Percentiles rank a stretch among this genome's conserved stretches.
These are phyloP conservation scores for Clathrus columnatus DNA, from an alignment of 768 basidiomycete species.

Conservation along the genomic window DNA sequence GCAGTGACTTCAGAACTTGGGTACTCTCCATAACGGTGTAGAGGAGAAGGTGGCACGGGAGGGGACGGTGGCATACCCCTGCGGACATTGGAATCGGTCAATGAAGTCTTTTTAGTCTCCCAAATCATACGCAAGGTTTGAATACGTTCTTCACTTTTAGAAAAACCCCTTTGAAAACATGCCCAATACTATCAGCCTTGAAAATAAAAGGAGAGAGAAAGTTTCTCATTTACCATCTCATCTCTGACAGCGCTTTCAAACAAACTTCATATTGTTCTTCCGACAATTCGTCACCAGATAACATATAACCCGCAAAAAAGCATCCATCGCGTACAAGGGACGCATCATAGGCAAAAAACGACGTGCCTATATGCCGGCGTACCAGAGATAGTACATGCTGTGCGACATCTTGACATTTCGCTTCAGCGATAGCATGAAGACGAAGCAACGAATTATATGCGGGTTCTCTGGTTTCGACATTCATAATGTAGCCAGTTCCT, in stretches of 20 bases:
- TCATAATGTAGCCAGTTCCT: constrained; percentile 7
- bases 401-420: constrained; percentile 38
- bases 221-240: constrained; percentile 61
- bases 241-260: constrained; percentile 65
- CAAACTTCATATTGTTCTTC: constrained; percentile 50
- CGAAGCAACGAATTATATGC: constrained; percentile 25
- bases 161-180: constrained; percentile 35
- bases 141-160: constrained; percentile 64
- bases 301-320: constrained; percentile 75
- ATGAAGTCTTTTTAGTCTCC: constrained; percentile 19
- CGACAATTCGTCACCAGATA: constrained; percentile 46
- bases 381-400: constrained; percentile 38
- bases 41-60: background rate
- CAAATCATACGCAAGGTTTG: constrained; percentile 46
- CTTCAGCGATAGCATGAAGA: constrained; percentile 34
- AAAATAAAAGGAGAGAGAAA: background rate
- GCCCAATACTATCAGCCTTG: background rate
- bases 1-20: background rate
- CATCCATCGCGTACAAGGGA: constrained; percentile 83
- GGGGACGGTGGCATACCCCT: background rate
- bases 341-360: constrained; percentile 79
- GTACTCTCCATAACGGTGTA: background rate
- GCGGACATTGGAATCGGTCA: background rate
- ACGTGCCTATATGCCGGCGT: constrained; percentile 40
- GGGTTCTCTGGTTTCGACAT: constrained; percentile 12